phyloP scores from a whole-genome alignment of 2,329 filamentous ascomycete species.

The Leptographium galeiforme region DNA sequence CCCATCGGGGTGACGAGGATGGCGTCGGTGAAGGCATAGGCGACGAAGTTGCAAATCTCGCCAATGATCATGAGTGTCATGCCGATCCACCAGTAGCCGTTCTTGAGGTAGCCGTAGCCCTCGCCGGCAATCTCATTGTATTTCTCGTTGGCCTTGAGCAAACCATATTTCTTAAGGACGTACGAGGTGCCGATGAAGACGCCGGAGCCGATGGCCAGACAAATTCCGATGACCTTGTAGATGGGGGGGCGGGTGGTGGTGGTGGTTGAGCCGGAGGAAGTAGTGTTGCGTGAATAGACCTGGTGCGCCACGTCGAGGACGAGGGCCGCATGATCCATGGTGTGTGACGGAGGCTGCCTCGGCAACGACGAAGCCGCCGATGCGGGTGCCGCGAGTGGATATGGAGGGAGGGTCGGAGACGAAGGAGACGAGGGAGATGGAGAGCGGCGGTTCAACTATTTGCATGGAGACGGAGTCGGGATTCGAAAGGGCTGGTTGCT shows the following conservation, averaged over 20 bases:
- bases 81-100: conserved; percentile 84
- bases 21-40: conserved; percentile 92
- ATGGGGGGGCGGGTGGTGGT: conserved; percentile 26
- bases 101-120: conserved; percentile 94
- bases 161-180: conserved; percentile 84
- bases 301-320: conserved; percentile 21
- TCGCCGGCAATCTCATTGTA: conserved; percentile 94
- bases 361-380: not conserved
- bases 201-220: conserved; percentile 74
- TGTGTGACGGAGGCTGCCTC: not conserved
- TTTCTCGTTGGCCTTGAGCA: conserved; percentile 87
- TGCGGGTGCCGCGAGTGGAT: not conserved
- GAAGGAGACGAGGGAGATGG: not conserved
- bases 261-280: conserved; percentile 7
- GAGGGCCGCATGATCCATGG: conserved; percentile 17
- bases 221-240: conserved; percentile 81
- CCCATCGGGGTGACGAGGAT: conserved; percentile 89
- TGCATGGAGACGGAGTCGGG: not conserved
- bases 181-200: conserved; percentile 91
- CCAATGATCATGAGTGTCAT: conserved; percentile 97
- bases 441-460: not conserved
- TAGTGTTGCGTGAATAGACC: conserved; percentile 29
- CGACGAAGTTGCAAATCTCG: conserved; percentile 93
- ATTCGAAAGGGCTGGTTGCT: no score
- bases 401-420: not conserved